These are phyloP conservation scores for Penicillium sp. DNA, from an alignment of 2,329 filamentous ascomycete species.

Conservation along the genomic window DNA sequence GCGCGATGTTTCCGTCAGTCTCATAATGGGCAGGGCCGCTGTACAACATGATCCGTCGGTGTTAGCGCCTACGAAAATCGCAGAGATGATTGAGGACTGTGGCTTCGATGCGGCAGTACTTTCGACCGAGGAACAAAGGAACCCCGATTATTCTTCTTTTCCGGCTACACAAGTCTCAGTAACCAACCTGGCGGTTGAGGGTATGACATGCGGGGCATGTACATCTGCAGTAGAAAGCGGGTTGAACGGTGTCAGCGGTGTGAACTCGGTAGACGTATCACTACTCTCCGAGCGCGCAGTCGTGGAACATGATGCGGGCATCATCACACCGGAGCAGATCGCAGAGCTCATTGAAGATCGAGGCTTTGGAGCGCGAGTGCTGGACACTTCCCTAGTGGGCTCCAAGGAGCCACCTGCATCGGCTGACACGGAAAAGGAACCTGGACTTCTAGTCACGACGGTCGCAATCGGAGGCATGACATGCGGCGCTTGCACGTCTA, in stretches of 20 bases:
- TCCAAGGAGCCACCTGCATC: conserved; percentile 29
- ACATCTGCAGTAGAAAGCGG: conserved; percentile 80
- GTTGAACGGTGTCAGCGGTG: conserved; percentile 70
- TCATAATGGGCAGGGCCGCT: conserved; percentile 95
- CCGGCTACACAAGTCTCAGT: conserved; percentile 47
- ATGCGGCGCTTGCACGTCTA: conserved; percentile 91
- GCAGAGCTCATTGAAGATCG: conserved; percentile 62
- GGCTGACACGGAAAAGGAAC: conserved; percentile 34
- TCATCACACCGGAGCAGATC: conserved; percentile 53
- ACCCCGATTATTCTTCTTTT: conserved; percentile 31
- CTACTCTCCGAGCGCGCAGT: conserved; percentile 81
- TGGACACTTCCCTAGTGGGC: conserved; percentile 61
- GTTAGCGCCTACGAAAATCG: conserved; percentile 71
- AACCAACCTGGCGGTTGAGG: conserved; percentile 75
- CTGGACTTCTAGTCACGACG: conserved; percentile 65
- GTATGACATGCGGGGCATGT: conserved; percentile 90
- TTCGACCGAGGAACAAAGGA: conserved; percentile 64
- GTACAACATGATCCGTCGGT: conserved; percentile 78
- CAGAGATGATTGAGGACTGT: conserved; percentile 83
- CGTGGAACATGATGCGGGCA: conserved; percentile 68
- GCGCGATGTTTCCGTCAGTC: conserved; percentile 81
- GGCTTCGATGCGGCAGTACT: conserved; percentile 90
- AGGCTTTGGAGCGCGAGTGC: conserved; percentile 75
- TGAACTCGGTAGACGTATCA: conserved; percentile 77
- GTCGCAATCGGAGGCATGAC: conserved; percentile 96